These are phyloP conservation scores for Wickerhamomyces silvicola DNA, from an alignment of 805 yeast genomes.

Conservation along the genomic window DNA sequence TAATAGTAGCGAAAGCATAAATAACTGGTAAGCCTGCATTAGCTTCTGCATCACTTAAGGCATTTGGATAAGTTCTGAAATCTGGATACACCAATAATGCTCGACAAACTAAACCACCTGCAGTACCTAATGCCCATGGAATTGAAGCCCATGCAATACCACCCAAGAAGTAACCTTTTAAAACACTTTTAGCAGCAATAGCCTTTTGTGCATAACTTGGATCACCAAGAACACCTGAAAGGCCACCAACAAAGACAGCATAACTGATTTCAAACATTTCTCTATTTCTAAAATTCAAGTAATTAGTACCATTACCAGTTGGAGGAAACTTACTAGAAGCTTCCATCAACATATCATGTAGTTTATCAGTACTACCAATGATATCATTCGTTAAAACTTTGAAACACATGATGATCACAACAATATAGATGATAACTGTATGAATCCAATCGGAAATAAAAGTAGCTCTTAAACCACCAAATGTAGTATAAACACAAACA, in stretches of 20 bases:
- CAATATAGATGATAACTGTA: constrained; percentile 37
- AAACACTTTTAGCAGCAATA: constrained; percentile 33
- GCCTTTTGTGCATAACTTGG: constrained; percentile 36
- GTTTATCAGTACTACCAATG: constrained; percentile 38
- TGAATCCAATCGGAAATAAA: constrained; percentile 47
- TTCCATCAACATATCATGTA: constrained; percentile 36
- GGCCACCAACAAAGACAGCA: constrained; percentile 27
- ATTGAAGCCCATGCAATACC: constrained; percentile 31
- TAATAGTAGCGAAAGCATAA: constrained; percentile 38
- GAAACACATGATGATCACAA: constrained; percentile 29
- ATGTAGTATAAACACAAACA: constrained; percentile 40
- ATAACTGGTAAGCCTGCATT: constrained; percentile 32
- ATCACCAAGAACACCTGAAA: constrained; percentile 29
- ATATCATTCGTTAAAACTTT: constrained; percentile 28
- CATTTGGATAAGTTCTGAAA: constrained; percentile 36
- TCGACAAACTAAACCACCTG: constrained; percentile 31
- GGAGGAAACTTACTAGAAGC: constrained; percentile 27
- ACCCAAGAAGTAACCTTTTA: constrained; percentile 32
- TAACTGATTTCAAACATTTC: constrained; percentile 25
- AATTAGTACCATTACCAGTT: constrained; percentile 25
- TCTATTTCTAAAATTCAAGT: constrained; percentile 26
- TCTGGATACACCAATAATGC: constrained; percentile 27
- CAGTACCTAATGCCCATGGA: constrained; percentile 30
- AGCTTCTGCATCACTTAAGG: constrained; percentile 31
- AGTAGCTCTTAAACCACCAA: constrained; percentile 47